Conservation (phyloP, 2,329 filamentous ascomycete genomes). For the Botrytis squamosa region DNA sequence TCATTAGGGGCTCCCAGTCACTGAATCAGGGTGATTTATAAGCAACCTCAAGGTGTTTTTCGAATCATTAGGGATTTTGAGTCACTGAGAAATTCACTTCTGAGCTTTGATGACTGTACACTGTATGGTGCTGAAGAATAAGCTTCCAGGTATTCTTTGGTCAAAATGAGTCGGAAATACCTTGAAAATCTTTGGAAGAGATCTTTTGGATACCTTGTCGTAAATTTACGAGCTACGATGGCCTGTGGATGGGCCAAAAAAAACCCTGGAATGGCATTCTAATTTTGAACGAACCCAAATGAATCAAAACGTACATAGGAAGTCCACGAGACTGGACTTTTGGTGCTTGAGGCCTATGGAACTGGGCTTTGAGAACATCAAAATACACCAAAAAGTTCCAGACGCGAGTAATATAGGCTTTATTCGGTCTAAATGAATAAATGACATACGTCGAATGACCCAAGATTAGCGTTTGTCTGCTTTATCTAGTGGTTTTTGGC, state of each 20-base stretch:
- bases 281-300: neutral
- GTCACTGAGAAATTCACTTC: neutral
- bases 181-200: too few relatives aligned
- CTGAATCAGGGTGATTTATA: neutral
- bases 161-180: too few relatives aligned
- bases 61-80: neutral
- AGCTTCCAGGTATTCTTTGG: neutral
- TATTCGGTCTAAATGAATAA: neutral
- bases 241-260: too few relatives aligned
- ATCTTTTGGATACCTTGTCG: too few relatives aligned
- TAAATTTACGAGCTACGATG: too few relatives aligned
- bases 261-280: neutral
- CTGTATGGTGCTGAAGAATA: neutral
- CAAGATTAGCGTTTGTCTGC: too few relatives aligned
- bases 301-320: neutral
- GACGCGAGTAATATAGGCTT: rapidly evolving
- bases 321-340: neutral
- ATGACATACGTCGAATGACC: neutral
- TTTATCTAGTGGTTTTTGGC: neutral
- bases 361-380: too few relatives aligned
- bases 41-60: neutral
- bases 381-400: rapidly evolving
- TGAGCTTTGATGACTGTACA: neutral
- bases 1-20: too few relatives aligned
- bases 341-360: neutral